A percentile compares a stretch with the other conserved stretches of the same genome.
These are phyloP conservation scores for Emericellopsis cladophorae DNA, from an alignment of 2,329 filamentous ascomycete genomes.

Conservation along the genomic window DNA sequence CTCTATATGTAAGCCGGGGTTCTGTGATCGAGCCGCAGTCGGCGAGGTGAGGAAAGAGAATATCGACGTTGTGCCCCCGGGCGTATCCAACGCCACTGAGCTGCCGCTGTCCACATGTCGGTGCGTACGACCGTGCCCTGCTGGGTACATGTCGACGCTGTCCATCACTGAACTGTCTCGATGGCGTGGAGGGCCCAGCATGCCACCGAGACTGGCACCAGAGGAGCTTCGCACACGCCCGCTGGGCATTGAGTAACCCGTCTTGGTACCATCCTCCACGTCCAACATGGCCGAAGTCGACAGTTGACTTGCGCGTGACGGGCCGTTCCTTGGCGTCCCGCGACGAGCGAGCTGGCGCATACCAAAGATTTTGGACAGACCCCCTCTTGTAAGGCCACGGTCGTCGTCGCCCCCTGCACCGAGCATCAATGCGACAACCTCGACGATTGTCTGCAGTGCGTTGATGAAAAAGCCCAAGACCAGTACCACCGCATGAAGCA, in stretches of 20 bases:
- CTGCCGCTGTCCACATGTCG: constrained; percentile 47
- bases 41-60: constrained; percentile 60
- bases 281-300: constrained; percentile 74
- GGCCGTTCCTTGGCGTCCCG: constrained; percentile 46
- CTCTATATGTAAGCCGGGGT: constrained; percentile 32
- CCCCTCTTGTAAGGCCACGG: constrained; percentile 61
- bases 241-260: constrained; percentile 38
- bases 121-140: constrained; percentile 13
- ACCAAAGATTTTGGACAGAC: constrained; percentile 80
- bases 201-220: constrained; percentile 41
- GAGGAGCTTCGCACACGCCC: constrained; percentile 49
- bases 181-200: constrained; percentile 29
- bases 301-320: constrained; percentile 66
- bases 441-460: constrained; percentile 77
- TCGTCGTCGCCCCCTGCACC: constrained; percentile 71
- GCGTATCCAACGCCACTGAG: constrained; percentile 60
- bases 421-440: constrained; percentile 70
- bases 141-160: constrained; percentile 31
- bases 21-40: constrained; percentile 31
- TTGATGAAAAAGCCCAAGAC: constrained; percentile 91
- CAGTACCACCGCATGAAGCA: constrained; percentile 74
- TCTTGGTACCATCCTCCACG: constrained; percentile 52
- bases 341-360: constrained; percentile 78
- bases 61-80: constrained; percentile 54
- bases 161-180: constrained; percentile 44